Percentiles rank a stretch among this genome's conserved stretches.
Evolutionary conservation across 305 asterid species (phyloP).

Genomic region (Lippia alba): DNA sequence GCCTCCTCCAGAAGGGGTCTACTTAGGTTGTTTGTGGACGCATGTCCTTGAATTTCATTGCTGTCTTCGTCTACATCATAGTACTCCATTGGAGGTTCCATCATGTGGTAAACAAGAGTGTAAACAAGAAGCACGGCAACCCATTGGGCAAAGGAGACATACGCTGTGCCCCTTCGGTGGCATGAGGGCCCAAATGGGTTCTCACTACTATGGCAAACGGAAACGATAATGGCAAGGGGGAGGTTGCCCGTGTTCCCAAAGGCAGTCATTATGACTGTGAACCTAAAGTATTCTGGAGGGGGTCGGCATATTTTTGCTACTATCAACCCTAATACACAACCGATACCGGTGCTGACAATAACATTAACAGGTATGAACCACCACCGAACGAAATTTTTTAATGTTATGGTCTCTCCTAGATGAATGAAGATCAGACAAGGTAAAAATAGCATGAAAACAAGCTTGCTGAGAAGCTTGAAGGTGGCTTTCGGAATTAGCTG

Average conservation of each 20-base stretch:
- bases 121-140: conserved; percentile 85
- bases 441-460: conserved; percentile 82
- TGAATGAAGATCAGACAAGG: conserved; percentile 84
- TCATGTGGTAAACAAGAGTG: conserved; percentile 96
- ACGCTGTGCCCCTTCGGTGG: conserved; percentile 68
- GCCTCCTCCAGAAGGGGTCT: conserved; percentile 95
- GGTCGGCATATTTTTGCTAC: conserved; percentile 77
- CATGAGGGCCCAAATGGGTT: conserved; percentile 79
- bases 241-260: conserved; percentile 95
- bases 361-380: conserved; percentile 96
- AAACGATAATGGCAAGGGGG: conserved; percentile 83
- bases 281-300: conserved; percentile 75
- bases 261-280: conserved; percentile 82
- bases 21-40: conserved; percentile 59
- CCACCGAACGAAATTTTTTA: conserved; percentile 68
- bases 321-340: conserved; percentile 71
- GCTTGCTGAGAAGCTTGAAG: conserved; percentile 89
- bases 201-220: conserved; percentile 70
- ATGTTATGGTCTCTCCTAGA: conserved; percentile 79
- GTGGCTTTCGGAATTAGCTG: conserved; percentile 83
- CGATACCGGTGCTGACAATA: conserved; percentile 75
- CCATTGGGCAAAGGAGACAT: conserved; percentile 93
- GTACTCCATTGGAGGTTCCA: conserved; percentile 92
- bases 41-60: conserved; percentile 59
- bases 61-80: conserved; percentile 61